Percentiles rank a stretch among this genome's conserved stretches.
phyloP scores from a whole-genome alignment of 108 stramenopile genomes.

The Schizochytrium sp. region DNA sequence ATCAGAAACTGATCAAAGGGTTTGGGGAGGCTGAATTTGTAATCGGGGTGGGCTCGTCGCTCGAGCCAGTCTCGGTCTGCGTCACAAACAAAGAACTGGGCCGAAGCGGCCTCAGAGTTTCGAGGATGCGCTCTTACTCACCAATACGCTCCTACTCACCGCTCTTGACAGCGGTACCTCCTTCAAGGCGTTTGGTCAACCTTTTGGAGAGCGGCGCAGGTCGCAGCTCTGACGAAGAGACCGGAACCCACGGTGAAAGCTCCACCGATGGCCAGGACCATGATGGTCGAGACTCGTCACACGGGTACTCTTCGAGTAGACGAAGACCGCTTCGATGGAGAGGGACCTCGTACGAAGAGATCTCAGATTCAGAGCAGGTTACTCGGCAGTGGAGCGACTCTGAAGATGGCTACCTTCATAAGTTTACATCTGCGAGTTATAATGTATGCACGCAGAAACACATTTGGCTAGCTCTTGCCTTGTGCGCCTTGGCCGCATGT shows the following conservation, averaged over 20 bases:
- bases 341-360: slow-evolving; percentile 18
- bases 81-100: not conserved
- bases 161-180: not conserved
- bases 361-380: slow-evolving; percentile 20
- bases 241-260: not conserved
- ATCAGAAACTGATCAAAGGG: no score
- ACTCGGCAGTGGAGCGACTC: slow-evolving; percentile 32
- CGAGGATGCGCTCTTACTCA: not conserved
- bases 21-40: no score
- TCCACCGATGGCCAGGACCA: not conserved
- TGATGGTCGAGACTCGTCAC: not conserved
- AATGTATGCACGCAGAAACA: not conserved
- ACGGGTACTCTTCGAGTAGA: not conserved
- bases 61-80: not conserved
- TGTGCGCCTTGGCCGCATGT: not conserved
- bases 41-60: not conserved
- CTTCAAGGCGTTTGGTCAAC: no score
- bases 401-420: not conserved
- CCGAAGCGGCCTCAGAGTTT: not conserved
- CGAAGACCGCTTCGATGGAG: not conserved
- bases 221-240: not conserved
- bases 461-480: not conserved
- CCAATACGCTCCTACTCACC: slow-evolving; percentile 4
- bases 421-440: not conserved
- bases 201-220: not conserved